phyloP scores from a whole-genome alignment of 1,284 basidiomycete genomes.

The Malassezia caprae region DNA sequence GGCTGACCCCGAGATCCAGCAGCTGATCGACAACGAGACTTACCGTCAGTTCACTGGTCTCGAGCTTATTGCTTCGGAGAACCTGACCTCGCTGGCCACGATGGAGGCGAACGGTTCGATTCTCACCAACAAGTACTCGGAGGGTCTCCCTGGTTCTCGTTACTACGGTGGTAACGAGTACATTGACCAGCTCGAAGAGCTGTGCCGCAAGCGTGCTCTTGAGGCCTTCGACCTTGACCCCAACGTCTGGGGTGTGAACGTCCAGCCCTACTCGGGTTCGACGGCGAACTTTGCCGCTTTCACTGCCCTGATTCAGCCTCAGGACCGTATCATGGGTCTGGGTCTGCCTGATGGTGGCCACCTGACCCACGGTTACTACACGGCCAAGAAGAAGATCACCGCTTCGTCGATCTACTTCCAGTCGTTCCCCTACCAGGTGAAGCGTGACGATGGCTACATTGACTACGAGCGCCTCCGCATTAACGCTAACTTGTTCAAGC shows the following conservation, averaged over 20 bases:
- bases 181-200: constrained; percentile 88
- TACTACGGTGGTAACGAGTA: constrained; percentile 85
- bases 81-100: constrained; percentile 46
- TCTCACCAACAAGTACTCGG: constrained; percentile 89
- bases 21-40: constrained; percentile 98
- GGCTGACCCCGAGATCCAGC: constrained; percentile 85
- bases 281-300: constrained; percentile 79
- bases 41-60: constrained; percentile 92
- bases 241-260: constrained; percentile 88
- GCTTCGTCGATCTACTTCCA: constrained; percentile 99
- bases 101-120: constrained; percentile 99
- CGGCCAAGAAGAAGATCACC: constrained; percentile 99
- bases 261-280: constrained; percentile 90
- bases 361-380: constrained; percentile 96
- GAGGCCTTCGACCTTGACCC: constrained; percentile 93
- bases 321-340: constrained; percentile 98
- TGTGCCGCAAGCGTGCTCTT: constrained; percentile 90
- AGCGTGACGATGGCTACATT: constrained; percentile 64
- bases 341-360: constrained; percentile 97
- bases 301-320: constrained; percentile 90
- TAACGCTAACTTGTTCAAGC: constrained; percentile 94
- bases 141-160: constrained; percentile 63
- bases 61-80: constrained; percentile 87
- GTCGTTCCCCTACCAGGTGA: constrained; percentile 85
- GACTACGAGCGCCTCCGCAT: constrained; percentile 75